Percentiles rank a stretch among this genome's conserved stretches.
Evolutionary conservation across 2,329 filamentous ascomycete genomes (phyloP).

Genomic region (Sporothrix curviconia): DNA sequence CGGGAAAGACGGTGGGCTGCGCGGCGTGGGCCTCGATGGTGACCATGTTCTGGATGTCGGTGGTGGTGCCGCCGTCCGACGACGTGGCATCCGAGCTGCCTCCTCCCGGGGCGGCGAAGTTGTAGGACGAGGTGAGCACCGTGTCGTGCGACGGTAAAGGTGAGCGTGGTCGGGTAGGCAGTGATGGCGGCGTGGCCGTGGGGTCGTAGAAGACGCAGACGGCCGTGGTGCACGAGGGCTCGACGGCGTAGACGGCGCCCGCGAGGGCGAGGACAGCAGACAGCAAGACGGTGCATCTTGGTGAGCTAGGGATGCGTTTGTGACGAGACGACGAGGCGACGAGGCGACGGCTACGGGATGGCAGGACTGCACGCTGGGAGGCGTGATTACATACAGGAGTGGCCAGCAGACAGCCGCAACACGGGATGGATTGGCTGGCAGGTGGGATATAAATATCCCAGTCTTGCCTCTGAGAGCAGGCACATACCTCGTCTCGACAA

Average conservation of each 20-base stretch:
- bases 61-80: not conserved
- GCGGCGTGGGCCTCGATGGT: not conserved
- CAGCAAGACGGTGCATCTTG: not conserved
- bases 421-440: no score
- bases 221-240: constrained; percentile 6
- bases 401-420: no score
- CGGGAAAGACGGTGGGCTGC: not conserved
- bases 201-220: constrained; percentile 7
- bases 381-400: no score
- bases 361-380: no score
- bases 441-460: no score
- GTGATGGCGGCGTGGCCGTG: constrained; percentile 1
- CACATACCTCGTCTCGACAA: no score
- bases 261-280: not conserved
- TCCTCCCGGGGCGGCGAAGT: not conserved
- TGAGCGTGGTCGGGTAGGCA: constrained; percentile 7
- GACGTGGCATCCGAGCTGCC: not conserved
- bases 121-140: not conserved
- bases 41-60: constrained; percentile 5
- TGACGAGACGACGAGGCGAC: not conserved
- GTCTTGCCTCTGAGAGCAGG: no score
- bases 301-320: not conserved
- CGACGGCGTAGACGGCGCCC: not conserved
- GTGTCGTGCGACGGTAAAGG: not conserved
- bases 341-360: no score